Base-by-base conservation (phyloP, 1,284 basidiomycete genomes). In the Ceratobasidium sp. region DNA sequence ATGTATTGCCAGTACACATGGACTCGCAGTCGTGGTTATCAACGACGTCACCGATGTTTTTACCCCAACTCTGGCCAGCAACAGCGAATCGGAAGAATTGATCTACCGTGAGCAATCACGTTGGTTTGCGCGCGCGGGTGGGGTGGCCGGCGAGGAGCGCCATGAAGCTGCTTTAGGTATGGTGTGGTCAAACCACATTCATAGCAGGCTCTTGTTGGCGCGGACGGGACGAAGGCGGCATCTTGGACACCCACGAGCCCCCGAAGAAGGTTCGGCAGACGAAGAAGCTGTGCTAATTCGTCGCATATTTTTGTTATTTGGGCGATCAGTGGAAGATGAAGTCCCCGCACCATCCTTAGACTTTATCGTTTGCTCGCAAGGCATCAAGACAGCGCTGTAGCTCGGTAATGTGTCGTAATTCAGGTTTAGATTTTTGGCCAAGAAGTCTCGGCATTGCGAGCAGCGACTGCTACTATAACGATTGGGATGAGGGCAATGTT, bases 131-230 rank as follows among this genome's bases (percentile, higher is more conserved):
- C 85, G 89, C 42, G 86, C 85, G 8, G 84, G 88, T 73, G 85
- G 82, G 72, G 77, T 86, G 42, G 82, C 84, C 51, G 83, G 85
- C 51, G 87, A 90, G 77, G 81, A 83, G 72, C 80, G 79, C 71
- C 93, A 94, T 78, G 91, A 95, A 80, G 94, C 92, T 0, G 87
- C 86, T 46, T 81, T 98, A 1, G 95, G 95, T 0, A 87, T 96
- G 61, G 88, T 89, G 1, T 98, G 95, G 95, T 90, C 94, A 9
- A 96, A 96, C 79, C 90, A 92, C 74, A 83, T 97, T 73, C 95
- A 95, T 75, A 84, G 84, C 3, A 85, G 95, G 12, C 85, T 97
- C 71, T 89, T 96, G 85, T 83, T 96, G 59, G 87, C 85, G 58
- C 85, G 92, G 18, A 95, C 94, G 0, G 86, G 86, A 5, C 83